Evolutionary conservation across 306 rosid genomes (phyloP).

Genomic region (Coriaria nepalensis): DNA sequence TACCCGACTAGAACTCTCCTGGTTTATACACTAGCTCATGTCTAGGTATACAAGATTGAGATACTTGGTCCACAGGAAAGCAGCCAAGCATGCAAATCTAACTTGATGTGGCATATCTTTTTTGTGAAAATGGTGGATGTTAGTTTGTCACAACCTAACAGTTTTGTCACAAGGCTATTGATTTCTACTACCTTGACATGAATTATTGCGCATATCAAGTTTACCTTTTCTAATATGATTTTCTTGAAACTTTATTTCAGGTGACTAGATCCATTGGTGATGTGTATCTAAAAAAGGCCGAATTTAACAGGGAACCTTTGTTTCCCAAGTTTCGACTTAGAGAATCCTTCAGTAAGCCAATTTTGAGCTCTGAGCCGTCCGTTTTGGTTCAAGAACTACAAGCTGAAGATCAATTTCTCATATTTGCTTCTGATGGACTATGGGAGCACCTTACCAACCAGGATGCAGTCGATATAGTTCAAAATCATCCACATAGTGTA

Average conservation of each 20-base stretch:
- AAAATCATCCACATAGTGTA: conserved; percentile 68
- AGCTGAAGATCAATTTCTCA: conserved; percentile 59
- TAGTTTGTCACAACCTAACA: too few species aligned
- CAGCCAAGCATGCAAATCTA: too few species aligned
- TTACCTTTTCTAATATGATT: not conserved
- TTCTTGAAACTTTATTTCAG: conserved; percentile 25
- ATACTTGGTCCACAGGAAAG: too few species aligned
- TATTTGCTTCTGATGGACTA: conserved; percentile 87
- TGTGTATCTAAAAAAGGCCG: conserved; percentile 68
- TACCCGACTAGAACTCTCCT: too few species aligned
- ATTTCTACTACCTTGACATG: too few species aligned
- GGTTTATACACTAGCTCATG: too few species aligned
- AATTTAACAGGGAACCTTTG: conserved; percentile 73
- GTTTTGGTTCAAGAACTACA: conserved; percentile 66
- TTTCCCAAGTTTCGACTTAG: conserved; percentile 72
- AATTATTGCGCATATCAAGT: not conserved
- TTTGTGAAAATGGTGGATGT: too few species aligned
- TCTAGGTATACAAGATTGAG: too few species aligned
- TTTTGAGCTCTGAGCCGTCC: conserved; percentile 80
- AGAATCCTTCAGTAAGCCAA: conserved; percentile 62
- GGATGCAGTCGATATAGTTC: conserved; percentile 82
- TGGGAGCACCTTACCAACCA: conserved; percentile 97
- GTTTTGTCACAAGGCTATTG: too few species aligned
- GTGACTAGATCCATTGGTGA: conserved; percentile 83
- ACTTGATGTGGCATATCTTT: too few species aligned